Evolutionary conservation across 2,329 filamentous ascomycete genomes (phyloP), one percentile per base, ranked within the genome.

Genomic region (Eurotiales sp.): DNA sequence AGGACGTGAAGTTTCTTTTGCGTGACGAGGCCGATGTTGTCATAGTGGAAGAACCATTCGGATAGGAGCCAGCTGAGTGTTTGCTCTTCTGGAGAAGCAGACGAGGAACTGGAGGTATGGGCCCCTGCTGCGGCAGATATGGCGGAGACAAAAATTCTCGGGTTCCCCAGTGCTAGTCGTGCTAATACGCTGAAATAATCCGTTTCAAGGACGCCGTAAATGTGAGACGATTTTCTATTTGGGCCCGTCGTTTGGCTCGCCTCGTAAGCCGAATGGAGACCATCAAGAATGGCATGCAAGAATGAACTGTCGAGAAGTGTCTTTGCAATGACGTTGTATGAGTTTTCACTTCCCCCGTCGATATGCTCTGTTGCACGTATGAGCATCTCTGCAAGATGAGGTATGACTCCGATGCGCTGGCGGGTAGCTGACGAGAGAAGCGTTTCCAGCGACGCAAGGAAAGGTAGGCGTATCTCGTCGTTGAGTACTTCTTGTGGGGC

Each of bases 181-280:
- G 89, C 85, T 2, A 99, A 77, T 2, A 97, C 83, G 4, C 83
- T 81, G 63, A 95, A 87, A 66, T 95, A 96, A 64, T 96, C 88
- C 0, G 87, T 87, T 63, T 96, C 84, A 1, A 88, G 85, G 10
- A 90, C 79, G 11, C 84, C 83, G 59, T 86, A 86, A 29, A 96
- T 80, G 25, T 82, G 81, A 36, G 84, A 80, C 17, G 82, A 77
- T 58, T 80, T 87, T 22, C 80, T 80, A 61, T 88, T 87, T 0
- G 92, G 91, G 0, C 93, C 92, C 0, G 87, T 88, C 0, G 87
- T 89, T 65, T 95, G 85, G 60, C 88, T 85, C 2, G 88, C 85
- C 62, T 87, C 81, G 78, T 76, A 85, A 2, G 85, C 80, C 47
- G 85, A 80, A 61, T 83, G 83, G 1, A 92, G 76, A 8, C 80